These are phyloP conservation scores for Beta corolliflora DNA, from an alignment of 179 eudicot genomes.

Conservation along the genomic window DNA sequence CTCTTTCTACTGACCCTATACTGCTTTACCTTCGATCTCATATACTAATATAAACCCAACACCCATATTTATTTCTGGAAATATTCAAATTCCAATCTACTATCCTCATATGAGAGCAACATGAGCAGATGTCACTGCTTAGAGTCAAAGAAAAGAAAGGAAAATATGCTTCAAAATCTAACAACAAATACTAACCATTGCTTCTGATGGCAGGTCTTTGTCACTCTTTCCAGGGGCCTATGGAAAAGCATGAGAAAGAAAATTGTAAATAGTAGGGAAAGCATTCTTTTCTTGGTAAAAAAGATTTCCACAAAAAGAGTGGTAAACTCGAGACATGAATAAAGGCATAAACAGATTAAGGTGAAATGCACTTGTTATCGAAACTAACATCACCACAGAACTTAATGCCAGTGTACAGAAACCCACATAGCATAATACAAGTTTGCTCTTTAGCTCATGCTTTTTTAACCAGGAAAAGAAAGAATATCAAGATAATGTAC, in stretches of 20 bases:
- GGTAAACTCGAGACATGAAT: not conserved
- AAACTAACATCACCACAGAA: not conserved
- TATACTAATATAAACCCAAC: not conserved
- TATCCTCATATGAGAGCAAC: not conserved
- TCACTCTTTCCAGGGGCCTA: conserved; percentile 98
- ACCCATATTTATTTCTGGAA: not conserved
- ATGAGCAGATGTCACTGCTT: not conserved
- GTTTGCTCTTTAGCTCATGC: not conserved
- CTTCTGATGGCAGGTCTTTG: conserved; percentile 87
- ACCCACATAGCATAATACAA: not conserved
- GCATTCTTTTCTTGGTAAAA: not conserved
- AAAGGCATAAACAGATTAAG: not conserved
- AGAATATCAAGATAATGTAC: not conserved
- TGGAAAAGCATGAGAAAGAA: conserved; percentile 3
- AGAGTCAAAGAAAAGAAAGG: not conserved
- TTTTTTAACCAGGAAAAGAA: not conserved
- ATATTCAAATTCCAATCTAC: not conserved
- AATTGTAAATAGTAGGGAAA: not conserved
- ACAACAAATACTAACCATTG: conserved; percentile 61
- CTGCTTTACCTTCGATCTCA: not conserved
- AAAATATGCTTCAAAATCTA: not conserved
- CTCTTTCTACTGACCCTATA: not conserved
- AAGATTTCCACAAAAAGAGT: not conserved
- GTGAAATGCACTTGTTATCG: not conserved
- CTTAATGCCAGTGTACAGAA: not conserved